Evolutionary conservation across 192 early-diverging fungal species (phyloP).

Genomic region (Piromyces sp.): DNA sequence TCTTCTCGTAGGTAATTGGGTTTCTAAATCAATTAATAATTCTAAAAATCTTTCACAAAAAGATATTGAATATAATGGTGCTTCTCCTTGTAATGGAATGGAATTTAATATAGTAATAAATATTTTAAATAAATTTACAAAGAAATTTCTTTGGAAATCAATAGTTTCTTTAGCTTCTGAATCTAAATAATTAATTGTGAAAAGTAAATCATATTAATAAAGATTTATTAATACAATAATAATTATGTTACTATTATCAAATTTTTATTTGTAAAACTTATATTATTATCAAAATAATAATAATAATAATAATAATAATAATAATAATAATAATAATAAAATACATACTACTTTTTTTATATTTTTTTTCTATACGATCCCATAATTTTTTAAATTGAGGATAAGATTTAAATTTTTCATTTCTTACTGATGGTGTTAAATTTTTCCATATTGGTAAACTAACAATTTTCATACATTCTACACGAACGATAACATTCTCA

Average conservation of each 20-base stretch:
- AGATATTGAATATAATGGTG: neutral
- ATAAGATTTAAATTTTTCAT: constrained; percentile 41
- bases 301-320: too few species aligned
- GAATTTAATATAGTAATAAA: neutral
- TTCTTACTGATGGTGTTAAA: constrained; percentile 20
- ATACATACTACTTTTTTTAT: neutral
- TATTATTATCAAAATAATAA: too few species aligned
- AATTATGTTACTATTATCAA: too few species aligned
- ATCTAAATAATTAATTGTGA: neutral
- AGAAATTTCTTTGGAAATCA: neutral
- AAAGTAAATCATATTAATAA: too few species aligned
- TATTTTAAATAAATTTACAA: neutral
- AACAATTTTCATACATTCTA: constrained; percentile 58
- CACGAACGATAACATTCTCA: constrained; percentile 57
- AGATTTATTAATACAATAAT: too few species aligned
- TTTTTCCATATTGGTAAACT: constrained; percentile 59
- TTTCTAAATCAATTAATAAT: constrained; percentile 68
- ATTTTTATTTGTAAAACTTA: too few species aligned
- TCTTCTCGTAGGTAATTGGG: constrained; percentile 83
- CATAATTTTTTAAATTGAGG: constrained; percentile 49
- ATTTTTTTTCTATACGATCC: constrained; percentile 22
- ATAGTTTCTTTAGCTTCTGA: neutral
- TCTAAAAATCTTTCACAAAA: constrained; percentile 49
- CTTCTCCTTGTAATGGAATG: neutral
- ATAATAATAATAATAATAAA: too few species aligned